These are phyloP conservation scores for Fraxinus velutina DNA, from an alignment of 305 asterid species.

Conservation along the genomic window DNA sequence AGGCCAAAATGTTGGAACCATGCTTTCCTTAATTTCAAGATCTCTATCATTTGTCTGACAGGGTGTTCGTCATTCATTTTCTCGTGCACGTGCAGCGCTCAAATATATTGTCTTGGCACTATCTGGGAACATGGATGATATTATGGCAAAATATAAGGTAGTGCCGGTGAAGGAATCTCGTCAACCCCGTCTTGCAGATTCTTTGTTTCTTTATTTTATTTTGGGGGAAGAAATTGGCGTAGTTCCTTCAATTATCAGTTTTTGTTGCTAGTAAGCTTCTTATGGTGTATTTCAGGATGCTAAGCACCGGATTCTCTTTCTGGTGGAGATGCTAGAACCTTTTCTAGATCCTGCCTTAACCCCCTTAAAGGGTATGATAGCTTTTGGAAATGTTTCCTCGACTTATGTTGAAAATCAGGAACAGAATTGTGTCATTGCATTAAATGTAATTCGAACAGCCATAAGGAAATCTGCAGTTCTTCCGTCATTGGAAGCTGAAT, in stretches of 20 bases:
- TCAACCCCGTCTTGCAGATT: slow-evolving; percentile 2
- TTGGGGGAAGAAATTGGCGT: not conserved
- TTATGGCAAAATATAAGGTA: slow-evolving; percentile 82
- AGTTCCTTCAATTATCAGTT: slow-evolving; percentile 17
- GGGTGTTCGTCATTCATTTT: slow-evolving; percentile 65
- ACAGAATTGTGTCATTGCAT: slow-evolving; percentile 61
- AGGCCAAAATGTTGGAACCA: slow-evolving; percentile 23
- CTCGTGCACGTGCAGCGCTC: slow-evolving; percentile 92
- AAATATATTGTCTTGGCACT: slow-evolving; percentile 79
- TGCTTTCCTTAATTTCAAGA: slow-evolving; percentile 19
- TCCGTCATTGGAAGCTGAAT: slow-evolving; percentile 88
- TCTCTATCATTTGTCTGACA: slow-evolving; percentile 37
- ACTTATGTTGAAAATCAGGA: slow-evolving; percentile 64
- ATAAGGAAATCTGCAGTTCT: slow-evolving; percentile 70
- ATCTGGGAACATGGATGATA: slow-evolving; percentile 93
- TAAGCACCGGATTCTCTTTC: slow-evolving; percentile 77
- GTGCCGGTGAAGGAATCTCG: slow-evolving; percentile 7
- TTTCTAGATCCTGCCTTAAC: slow-evolving; percentile 82
- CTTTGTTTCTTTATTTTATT: not conserved
- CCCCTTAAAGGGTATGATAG: slow-evolving; percentile 75
- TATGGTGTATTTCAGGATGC: slow-evolving; percentile 58
- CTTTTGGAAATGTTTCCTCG: slow-evolving; percentile 82
- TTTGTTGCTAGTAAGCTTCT: slow-evolving; percentile 23
- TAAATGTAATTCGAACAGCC: slow-evolving; percentile 72
- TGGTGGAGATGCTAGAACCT: slow-evolving; percentile 94